These are phyloP conservation scores for Colletotrichum brevisporum DNA, from an alignment of 2,329 filamentous ascomycete species.

Conservation along the genomic window DNA sequence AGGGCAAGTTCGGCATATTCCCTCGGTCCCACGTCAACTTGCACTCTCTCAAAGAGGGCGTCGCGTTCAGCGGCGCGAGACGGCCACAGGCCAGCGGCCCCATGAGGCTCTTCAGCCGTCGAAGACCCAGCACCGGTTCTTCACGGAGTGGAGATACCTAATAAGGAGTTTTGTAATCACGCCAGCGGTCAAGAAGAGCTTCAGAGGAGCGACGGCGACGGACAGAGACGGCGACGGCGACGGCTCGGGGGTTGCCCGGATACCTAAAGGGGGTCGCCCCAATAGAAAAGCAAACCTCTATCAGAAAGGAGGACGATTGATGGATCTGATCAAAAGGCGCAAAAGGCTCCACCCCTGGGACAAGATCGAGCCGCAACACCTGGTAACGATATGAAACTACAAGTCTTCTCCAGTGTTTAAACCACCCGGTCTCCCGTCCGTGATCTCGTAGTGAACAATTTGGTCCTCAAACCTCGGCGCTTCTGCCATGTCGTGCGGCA, in stretches of 20 bases:
- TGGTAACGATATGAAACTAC: background rate
- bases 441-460: background rate
- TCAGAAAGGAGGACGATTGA: too few relatives aligned
- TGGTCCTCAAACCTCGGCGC: slow-evolving; percentile 3
- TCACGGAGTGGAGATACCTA: slow-evolving; percentile 19
- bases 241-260: too few relatives aligned
- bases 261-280: too few relatives aligned
- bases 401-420: background rate
- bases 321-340: background rate
- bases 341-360: too few relatives aligned
- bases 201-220: too few relatives aligned
- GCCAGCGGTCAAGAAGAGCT: too few relatives aligned
- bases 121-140: slow-evolving; percentile 16
- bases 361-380: too few relatives aligned
- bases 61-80: background rate
- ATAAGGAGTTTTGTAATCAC: background rate
- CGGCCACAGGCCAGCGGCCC: slow-evolving; percentile 13
- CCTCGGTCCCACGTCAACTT: slow-evolving; percentile 55
- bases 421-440: background rate
- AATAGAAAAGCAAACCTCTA: too few relatives aligned
- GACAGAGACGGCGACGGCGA: too few relatives aligned
- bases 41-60: slow-evolving; percentile 27
- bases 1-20: slow-evolving; percentile 56
- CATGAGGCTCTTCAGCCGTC: slow-evolving; percentile 27
- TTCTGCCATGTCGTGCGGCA: slow-evolving; percentile 9